phyloP scores from a whole-genome alignment of 2,329 filamentous ascomycete species.

The Dissoconium aciculare region DNA sequence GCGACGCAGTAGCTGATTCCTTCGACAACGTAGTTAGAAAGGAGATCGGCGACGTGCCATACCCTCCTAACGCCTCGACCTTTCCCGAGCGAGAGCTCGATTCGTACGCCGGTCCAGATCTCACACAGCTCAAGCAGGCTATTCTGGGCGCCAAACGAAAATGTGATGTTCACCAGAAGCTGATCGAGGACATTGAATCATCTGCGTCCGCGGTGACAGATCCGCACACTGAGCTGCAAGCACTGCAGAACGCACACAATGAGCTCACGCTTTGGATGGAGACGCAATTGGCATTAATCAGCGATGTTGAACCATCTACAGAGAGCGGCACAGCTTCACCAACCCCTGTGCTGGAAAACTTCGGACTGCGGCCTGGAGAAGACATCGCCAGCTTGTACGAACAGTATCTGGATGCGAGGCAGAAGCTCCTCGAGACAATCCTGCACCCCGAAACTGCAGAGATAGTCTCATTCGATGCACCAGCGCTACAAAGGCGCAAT shows the following conservation, averaged over 20 bases:
- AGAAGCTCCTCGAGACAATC: conserved; percentile 13
- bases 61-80: conserved; percentile 11
- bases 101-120: conserved; percentile 14
- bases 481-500: not conserved
- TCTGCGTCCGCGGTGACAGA: conserved; percentile 1
- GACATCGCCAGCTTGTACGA: conserved; percentile 18
- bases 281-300: conserved; percentile 18
- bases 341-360: not conserved
- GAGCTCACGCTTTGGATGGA: conserved; percentile 23
- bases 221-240: conserved; percentile 12
- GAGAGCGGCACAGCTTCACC: conserved; percentile 3
- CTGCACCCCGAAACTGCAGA: conserved; percentile 6
- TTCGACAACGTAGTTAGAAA: conserved; percentile 18
- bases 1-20: conserved; percentile 7
- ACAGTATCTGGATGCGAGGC: conserved; percentile 16
- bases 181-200: not conserved
- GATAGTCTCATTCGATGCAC: conserved; percentile 1
- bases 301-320: conserved; percentile 12
- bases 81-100: conserved; percentile 12
- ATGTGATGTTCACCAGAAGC: conserved; percentile 10
- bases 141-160: conserved; percentile 15
- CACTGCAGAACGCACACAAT: conserved; percentile 19
- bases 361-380: not conserved
- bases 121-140: conserved; percentile 20
- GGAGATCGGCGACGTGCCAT: conserved; percentile 17